Conservation (phyloP, 257 asterid genomes). For the Scutellaria baicalensis region DNA sequence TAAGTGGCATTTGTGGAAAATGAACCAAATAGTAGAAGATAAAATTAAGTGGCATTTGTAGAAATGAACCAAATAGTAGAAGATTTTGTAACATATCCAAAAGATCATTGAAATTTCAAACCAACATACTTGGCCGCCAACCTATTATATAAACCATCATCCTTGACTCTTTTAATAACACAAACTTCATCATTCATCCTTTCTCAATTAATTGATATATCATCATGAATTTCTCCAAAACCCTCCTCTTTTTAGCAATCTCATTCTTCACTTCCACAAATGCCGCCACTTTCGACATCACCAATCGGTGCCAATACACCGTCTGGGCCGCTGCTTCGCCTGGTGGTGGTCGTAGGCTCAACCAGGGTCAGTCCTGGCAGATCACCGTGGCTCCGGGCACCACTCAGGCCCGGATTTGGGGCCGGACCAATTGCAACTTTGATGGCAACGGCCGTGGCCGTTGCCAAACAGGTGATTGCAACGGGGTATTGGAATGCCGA, state of each 20-base stretch:
- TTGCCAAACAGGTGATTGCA: constrained; percentile 25
- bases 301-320: constrained; percentile 22
- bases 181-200: not conserved
- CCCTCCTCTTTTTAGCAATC: not conserved
- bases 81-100: not conserved
- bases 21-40: no score
- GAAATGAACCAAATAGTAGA: no score
- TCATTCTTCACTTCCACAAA: not conserved
- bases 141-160: not conserved
- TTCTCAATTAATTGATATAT: not conserved
- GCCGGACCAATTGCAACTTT: constrained; percentile 25
- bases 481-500: constrained; percentile 20
- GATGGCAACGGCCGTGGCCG: constrained; percentile 8
- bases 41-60: no score
- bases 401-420: constrained; percentile 27
- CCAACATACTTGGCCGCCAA: not conserved
- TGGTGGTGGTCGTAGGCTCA: constrained; percentile 21
- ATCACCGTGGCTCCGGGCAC: constrained; percentile 30
- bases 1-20: no score
- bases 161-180: not conserved
- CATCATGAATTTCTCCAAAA: constrained; percentile 4
- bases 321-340: constrained; percentile 33
- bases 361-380: constrained; percentile 25
- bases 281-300: constrained; percentile 25
- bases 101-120: no score